Evolutionary conservation across 805 yeast genomes (phyloP).

Genomic region (Priceomyces melissophilus): DNA sequence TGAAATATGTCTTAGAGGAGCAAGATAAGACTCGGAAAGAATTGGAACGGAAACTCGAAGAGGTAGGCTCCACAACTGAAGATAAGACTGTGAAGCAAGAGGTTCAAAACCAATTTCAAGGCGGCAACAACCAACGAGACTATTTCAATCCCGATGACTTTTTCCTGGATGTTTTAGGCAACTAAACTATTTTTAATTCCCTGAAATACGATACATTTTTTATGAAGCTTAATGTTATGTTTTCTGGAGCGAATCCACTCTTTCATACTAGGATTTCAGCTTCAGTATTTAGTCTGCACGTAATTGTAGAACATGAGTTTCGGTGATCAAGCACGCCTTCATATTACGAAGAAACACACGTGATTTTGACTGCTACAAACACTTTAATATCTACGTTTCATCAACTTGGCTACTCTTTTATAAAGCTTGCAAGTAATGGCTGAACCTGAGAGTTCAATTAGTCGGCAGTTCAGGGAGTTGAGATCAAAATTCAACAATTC

Average conservation of each 20-base stretch:
- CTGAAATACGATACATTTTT: background rate
- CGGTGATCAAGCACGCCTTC: no score
- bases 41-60: slow-evolving; percentile 26
- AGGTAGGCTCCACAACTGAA: slow-evolving; percentile 10
- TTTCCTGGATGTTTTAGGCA: slow-evolving; percentile 19
- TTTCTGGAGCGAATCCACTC: no score
- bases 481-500: slow-evolving; percentile 12
- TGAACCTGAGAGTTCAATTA: slow-evolving; percentile 31
- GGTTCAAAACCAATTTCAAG: slow-evolving; percentile 1
- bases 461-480: slow-evolving; percentile 35
- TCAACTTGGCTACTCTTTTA: background rate
- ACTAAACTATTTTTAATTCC: background rate
- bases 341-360: no score
- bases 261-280: no score
- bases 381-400: background rate
- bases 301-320: no score
- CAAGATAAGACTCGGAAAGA: slow-evolving; percentile 50
- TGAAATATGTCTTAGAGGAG: slow-evolving; percentile 55
- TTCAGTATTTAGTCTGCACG: no score
- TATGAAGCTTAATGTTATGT: background rate
- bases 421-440: slow-evolving; percentile 14
- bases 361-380: no score
- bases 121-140: slow-evolving; percentile 7
- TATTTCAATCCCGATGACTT: slow-evolving; percentile 25
- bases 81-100: slow-evolving; percentile 2